These are phyloP conservation scores for Amesomyces nigricolor DNA, from an alignment of 2,329 filamentous ascomycete species.

Conservation along the genomic window DNA sequence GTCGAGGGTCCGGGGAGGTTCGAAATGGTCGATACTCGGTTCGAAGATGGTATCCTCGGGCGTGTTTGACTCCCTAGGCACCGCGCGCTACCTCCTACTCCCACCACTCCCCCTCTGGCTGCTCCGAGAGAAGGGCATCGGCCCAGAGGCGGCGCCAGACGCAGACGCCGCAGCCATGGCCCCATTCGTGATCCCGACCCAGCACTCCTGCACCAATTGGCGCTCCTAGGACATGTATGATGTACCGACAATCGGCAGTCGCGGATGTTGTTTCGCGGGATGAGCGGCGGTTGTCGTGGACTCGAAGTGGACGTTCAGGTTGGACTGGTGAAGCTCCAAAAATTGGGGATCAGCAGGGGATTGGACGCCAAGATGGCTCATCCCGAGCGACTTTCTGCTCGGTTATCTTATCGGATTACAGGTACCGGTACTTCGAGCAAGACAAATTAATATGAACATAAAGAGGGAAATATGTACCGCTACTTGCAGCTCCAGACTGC, in stretches of 20 bases:
- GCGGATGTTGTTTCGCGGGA: background rate
- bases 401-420: slow-evolving; percentile 12
- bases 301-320: background rate
- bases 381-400: background rate
- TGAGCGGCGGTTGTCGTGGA: background rate
- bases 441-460: too few species aligned
- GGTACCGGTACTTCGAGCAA: too few species aligned
- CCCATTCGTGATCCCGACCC: slow-evolving; percentile 29
- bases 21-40: background rate
- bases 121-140: background rate
- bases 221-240: slow-evolving; percentile 16
- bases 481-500: background rate
- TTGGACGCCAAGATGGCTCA: slow-evolving; percentile 5
- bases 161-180: slow-evolving; percentile 32
- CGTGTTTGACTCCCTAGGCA: background rate
- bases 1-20: background rate
- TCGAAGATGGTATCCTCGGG: too few species aligned
- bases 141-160: slow-evolving; percentile 21
- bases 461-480: background rate
- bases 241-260: background rate
- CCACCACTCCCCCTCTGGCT: background rate
- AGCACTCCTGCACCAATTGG: slow-evolving; percentile 29
- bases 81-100: background rate
- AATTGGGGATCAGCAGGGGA: slow-evolving; percentile 7
- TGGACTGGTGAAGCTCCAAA: background rate